Conservation (phyloP, 192 early-diverging fungal genomes). For the Coemansia guatemalensis region DNA sequence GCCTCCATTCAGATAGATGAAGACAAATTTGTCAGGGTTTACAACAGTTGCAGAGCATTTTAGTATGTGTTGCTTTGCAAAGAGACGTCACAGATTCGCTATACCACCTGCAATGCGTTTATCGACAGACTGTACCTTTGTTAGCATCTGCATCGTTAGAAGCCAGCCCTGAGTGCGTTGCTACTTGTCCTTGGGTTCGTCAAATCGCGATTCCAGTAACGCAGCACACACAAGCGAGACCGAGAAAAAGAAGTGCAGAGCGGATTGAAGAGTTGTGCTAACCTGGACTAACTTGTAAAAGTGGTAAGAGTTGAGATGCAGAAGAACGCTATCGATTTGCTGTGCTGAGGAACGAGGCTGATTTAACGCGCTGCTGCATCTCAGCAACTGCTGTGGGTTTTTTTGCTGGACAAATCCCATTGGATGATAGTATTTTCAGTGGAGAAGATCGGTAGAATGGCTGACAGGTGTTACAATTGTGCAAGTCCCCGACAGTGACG, state of each 20-base stretch:
- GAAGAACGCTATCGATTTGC: background rate
- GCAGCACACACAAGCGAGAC: background rate
- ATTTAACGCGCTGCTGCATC: background rate
- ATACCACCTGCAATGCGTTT: background rate
- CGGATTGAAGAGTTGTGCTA: background rate
- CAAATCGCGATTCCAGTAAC: background rate
- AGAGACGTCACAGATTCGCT: background rate
- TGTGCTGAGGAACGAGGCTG: background rate
- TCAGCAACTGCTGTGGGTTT: background rate
- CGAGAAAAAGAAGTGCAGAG: background rate
- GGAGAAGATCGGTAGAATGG: background rate
- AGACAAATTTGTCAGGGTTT: background rate
- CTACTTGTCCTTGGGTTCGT: background rate
- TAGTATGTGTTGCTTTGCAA: background rate
- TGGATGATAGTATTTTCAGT: background rate
- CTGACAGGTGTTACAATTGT: background rate
- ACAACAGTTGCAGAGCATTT: background rate
- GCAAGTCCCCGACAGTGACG: background rate
- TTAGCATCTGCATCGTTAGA: slow-evolving; percentile 23
- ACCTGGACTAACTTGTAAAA: background rate
- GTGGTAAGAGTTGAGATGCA: background rate
- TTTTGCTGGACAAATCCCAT: background rate
- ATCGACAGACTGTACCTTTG: slow-evolving; percentile 32
- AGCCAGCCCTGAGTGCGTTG: background rate
- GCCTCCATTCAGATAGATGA: background rate